Conservation (phyloP, 345 rosid species). For the Eucalyptus tenuipes region DNA sequence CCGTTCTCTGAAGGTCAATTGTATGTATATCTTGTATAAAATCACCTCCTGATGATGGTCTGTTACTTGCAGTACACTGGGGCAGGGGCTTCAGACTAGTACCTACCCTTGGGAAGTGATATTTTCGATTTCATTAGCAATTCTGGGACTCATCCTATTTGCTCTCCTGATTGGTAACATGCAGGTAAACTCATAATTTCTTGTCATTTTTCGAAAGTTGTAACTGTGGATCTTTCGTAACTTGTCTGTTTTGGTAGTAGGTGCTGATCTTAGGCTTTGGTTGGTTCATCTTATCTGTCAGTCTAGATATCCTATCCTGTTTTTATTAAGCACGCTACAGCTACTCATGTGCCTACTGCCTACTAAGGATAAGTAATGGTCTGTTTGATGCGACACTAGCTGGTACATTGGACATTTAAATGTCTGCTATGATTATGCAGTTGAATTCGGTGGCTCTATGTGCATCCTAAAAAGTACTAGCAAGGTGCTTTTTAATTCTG, state of each 20-base stretch:
- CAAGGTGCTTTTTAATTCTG: neutral
- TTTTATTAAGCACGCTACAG: neutral
- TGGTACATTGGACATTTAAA: neutral
- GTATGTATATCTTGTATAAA: neutral
- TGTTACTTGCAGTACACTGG: constrained; percentile 66
- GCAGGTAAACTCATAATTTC: constrained; percentile 48
- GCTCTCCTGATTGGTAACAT: constrained; percentile 96
- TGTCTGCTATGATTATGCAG: neutral
- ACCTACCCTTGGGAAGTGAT: constrained; percentile 76
- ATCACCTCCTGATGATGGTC: neutral
- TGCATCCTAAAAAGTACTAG: neutral
- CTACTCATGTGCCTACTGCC: neutral
- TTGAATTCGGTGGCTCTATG: neutral
- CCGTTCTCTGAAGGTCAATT: neutral
- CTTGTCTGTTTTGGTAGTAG: neutral
- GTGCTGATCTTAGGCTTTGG: neutral
- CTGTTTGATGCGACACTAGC: neutral
- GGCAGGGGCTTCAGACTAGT: constrained; percentile 94
- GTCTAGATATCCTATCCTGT: neutral
- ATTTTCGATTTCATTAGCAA: constrained; percentile 78
- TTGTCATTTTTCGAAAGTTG: neutral
- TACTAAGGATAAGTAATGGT: neutral
- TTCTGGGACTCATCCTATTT: constrained; percentile 85
- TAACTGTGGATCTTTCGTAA: neutral
- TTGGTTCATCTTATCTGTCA: neutral